Evolutionary conservation across 805 yeast species (phyloP).

Genomic region (Myxozyma melibiosi): DNA sequence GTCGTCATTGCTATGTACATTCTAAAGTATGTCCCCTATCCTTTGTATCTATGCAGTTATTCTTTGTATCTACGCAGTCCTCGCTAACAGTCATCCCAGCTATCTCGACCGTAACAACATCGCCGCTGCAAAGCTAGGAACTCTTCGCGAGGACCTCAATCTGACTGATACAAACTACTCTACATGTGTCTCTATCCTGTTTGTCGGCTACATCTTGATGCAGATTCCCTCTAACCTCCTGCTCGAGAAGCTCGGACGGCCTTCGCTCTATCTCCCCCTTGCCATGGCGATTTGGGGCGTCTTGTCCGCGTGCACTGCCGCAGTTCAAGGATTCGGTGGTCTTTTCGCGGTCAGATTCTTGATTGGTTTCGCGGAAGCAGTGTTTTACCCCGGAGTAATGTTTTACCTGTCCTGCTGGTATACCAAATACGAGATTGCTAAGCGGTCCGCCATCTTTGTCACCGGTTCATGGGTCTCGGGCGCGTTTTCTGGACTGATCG

Average conservation of each 20-base stretch:
- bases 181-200: constrained; percentile 54
- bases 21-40: constrained; percentile 44
- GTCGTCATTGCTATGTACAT: constrained; percentile 55
- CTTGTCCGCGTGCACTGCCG: constrained; percentile 51
- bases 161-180: constrained; percentile 48
- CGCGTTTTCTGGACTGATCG: constrained; percentile 58
- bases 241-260: constrained; percentile 52
- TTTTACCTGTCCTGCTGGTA: constrained; percentile 60
- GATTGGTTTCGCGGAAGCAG: constrained; percentile 54
- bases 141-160: constrained; percentile 47
- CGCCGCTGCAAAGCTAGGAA: constrained; percentile 51
- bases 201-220: constrained; percentile 53
- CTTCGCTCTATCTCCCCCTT: constrained; percentile 53
- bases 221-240: constrained; percentile 55
- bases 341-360: constrained; percentile 50
- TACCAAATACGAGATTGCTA: constrained; percentile 52
- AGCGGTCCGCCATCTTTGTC: constrained; percentile 54
- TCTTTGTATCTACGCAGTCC: too few relatives aligned
- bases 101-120: constrained; percentile 54
- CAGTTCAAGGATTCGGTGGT: constrained; percentile 49
- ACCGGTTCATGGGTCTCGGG: constrained; percentile 55
- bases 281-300: constrained; percentile 54
- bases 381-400: constrained; percentile 53
- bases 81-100: constrained; percentile 37
- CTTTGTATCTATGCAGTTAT: too few relatives aligned